Percentiles rank a stretch among this genome's conserved stretches.
Evolutionary conservation across 2,329 filamentous ascomycete genomes (phyloP).

Genomic region (Shiraia sp.): DNA sequence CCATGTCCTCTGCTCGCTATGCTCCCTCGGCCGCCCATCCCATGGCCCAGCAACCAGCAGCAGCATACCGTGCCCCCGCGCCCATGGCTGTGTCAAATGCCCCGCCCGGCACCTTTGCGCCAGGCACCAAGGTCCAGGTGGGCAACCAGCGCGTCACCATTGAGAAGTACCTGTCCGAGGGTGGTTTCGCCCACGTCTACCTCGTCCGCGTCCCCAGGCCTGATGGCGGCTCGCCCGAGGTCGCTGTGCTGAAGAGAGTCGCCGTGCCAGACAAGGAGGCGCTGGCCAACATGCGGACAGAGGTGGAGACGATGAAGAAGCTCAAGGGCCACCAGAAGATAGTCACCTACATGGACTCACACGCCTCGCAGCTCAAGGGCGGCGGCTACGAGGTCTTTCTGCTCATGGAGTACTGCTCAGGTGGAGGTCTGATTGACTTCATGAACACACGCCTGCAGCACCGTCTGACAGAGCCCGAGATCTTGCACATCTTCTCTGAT

Average conservation of each 20-base stretch:
- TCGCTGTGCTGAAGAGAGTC: conserved; percentile 89
- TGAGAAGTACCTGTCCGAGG: conserved; percentile 96
- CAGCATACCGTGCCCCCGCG: conserved; percentile 40
- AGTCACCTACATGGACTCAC: conserved; percentile 97
- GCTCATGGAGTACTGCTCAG: conserved; percentile 96
- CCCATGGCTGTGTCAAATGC: conserved; percentile 39
- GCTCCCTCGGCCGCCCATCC: conserved; percentile 39
- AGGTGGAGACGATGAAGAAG: conserved; percentile 99
- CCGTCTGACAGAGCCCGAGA: conserved; percentile 94
- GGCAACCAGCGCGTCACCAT: conserved; percentile 91
- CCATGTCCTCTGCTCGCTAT: conserved; percentile 47
- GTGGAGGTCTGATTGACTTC: conserved; percentile 95
- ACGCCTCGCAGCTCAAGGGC: conserved; percentile 89
- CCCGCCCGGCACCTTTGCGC: conserved; percentile 76
- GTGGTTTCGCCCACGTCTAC: conserved; percentile 97
- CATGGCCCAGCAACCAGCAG: conserved; percentile 36
- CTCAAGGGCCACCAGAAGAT: conserved; percentile 95
- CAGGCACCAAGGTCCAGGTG: conserved; percentile 96
- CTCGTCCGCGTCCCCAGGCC: conserved; percentile 79
- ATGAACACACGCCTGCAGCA: conserved; percentile 99
- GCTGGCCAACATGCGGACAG: conserved; percentile 92
- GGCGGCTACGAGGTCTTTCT: conserved; percentile 97
- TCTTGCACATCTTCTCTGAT: conserved; percentile 94
- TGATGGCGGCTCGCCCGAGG: conserved; percentile 75
- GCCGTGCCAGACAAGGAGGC: conserved; percentile 96